A percentile compares a stretch with the other conserved stretches of the same genome.
Conservation (phyloP, 73 alveolate species). For the Paramecium sexaurelia region DNA sequence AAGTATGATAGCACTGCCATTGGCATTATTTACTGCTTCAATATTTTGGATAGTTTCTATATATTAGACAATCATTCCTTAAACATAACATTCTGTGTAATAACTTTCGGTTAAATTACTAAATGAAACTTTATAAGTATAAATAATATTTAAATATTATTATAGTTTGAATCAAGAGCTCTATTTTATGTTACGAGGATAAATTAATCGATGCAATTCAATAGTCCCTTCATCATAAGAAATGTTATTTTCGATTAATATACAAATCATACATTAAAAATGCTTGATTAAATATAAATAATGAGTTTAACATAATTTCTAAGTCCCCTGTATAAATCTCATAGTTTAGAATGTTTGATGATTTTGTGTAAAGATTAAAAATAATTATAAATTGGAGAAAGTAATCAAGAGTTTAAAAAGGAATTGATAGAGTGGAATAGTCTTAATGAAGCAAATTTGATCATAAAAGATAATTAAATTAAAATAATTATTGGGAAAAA, state of each 20-base stretch:
- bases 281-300: not conserved
- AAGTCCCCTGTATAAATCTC: not conserved
- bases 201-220: not conserved
- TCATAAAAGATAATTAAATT: not conserved
- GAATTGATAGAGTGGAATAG: not conserved
- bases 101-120: not conserved
- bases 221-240: not conserved
- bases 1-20: not conserved
- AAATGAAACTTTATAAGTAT: slow-evolving; percentile 19
- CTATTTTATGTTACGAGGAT: not conserved
- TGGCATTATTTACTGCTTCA: not conserved
- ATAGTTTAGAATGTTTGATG: not conserved
- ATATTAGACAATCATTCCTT: not conserved
- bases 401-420: not conserved
- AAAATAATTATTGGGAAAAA: not conserved
- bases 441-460: not conserved
- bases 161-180: slow-evolving; percentile 12
- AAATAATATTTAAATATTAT: not conserved
- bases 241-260: not conserved
- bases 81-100: not conserved
- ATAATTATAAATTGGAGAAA: not conserved
- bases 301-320: not conserved
- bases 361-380: not conserved
- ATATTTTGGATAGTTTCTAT: not conserved
- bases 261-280: not conserved